Conservation (phyloP, 805 yeast species). For the Naumovozyma dairenensis region DNA sequence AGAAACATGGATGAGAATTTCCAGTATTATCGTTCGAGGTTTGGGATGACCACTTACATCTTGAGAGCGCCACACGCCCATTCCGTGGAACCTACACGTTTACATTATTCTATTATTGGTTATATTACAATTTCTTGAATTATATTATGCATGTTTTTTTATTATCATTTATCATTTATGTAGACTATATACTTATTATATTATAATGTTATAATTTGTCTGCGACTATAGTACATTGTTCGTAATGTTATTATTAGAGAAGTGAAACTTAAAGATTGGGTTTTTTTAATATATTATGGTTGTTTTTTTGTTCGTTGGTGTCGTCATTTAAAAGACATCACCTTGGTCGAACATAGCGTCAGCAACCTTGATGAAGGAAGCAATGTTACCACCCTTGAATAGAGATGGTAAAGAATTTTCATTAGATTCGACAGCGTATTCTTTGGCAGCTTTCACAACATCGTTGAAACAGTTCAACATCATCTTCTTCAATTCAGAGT, state of each 20-base stretch:
- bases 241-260: neutral
- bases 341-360: conserved; percentile 98
- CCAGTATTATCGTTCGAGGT: no score
- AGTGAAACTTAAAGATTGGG: conserved; percentile 38
- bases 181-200: no score
- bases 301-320: neutral
- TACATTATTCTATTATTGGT: no score
- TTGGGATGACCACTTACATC: no score
- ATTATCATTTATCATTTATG: no score
- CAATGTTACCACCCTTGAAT: conserved; percentile 98
- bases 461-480: conserved; percentile 89
- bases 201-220: neutral
- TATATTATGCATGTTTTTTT: no score
- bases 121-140: no score
- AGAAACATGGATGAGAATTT: no score
- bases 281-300: conserved; percentile 10
- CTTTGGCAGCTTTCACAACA: conserved; percentile 80
- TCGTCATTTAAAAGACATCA: conserved; percentile 39
- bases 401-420: conserved; percentile 72
- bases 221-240: neutral
- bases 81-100: no score
- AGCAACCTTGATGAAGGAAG: conserved; percentile 97
- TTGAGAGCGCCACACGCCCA: no score
- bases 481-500: conserved; percentile 77
- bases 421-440: conserved; percentile 58